Conservation (phyloP, 116 monocot genomes). For the Papilionanthe hybrid region DNA sequence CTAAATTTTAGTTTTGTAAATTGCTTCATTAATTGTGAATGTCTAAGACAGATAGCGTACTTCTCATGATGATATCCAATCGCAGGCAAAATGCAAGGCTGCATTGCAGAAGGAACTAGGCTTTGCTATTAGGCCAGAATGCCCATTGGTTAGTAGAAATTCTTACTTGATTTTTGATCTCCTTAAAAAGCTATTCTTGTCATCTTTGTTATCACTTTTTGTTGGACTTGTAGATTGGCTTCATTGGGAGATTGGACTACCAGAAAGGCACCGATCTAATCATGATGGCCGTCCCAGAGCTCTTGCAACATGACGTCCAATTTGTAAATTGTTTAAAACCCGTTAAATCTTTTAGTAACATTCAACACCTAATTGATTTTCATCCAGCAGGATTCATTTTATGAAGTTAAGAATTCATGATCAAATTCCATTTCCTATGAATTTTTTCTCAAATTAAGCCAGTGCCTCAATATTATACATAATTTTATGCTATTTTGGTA, state of each 20-base stretch:
- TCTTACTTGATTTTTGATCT: constrained; percentile 1
- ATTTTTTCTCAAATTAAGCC: background rate
- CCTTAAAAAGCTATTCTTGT: background rate
- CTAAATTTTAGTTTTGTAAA: background rate
- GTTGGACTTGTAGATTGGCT: constrained; percentile 62
- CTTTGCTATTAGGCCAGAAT: constrained; percentile 51
- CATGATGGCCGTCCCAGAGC: constrained; percentile 40
- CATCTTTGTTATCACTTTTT: background rate
- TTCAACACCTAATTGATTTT: background rate
- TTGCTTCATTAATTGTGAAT: constrained; percentile 1
- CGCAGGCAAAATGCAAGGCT: constrained; percentile 72
- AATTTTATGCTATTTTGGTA: too few relatives aligned
- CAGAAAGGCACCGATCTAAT: constrained; percentile 91
- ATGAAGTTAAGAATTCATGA: background rate
- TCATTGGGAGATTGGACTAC: constrained; percentile 83
- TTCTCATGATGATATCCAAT: background rate
- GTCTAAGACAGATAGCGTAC: background rate
- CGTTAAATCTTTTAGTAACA: background rate
- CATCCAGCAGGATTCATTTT: background rate
- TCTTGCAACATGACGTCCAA: constrained; percentile 69
- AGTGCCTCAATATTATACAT: too few relatives aligned
- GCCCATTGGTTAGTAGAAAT: constrained; percentile 52
- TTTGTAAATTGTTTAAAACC: constrained; percentile 44
- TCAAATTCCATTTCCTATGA: background rate
- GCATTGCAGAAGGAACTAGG: constrained; percentile 79